These are phyloP conservation scores for Linaria vulgaris DNA, from an alignment of 257 asterid species.

Conservation along the genomic window DNA sequence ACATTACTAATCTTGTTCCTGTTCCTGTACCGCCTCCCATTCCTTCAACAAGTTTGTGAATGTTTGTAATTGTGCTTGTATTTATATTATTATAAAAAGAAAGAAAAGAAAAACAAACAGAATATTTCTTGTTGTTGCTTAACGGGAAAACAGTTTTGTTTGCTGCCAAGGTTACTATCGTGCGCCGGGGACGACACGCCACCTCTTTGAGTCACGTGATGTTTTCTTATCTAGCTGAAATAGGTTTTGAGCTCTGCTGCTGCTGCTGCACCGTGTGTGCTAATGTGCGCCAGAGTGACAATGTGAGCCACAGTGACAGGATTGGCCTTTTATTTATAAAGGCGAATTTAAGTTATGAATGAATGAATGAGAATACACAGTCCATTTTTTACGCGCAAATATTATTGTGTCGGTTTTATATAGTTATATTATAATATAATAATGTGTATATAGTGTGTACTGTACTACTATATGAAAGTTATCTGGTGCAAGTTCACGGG, in stretches of 20 bases:
- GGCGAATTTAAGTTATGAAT: not conserved
- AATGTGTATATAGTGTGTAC: too few relatives aligned
- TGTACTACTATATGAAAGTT: too few relatives aligned
- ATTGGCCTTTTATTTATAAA: constrained; percentile 17
- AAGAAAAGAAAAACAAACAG: not conserved
- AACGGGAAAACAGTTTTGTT: not conserved
- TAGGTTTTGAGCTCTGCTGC: constrained; percentile 13
- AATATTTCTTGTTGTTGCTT: constrained; percentile 13
- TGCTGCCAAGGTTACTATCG: constrained; percentile 24
- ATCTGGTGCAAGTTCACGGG: too few relatives aligned
- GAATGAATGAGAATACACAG: too few relatives aligned
- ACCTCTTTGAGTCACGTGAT: constrained; percentile 27
- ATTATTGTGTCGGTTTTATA: too few relatives aligned
- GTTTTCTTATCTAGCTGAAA: not conserved
- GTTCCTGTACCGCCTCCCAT: constrained; percentile 25
- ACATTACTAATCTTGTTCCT: too few relatives aligned
- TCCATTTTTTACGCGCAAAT: too few relatives aligned
- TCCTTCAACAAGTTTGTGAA: not conserved
- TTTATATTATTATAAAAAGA: not conserved
- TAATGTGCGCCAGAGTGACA: constrained; percentile 24
- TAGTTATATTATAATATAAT: too few relatives aligned
- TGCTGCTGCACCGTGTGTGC: not conserved
- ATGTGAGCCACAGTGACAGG: too few relatives aligned
- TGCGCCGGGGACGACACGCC: constrained; percentile 42
- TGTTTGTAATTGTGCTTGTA: not conserved